Evolutionary conservation across 2,329 filamentous ascomycete species (phyloP), one percentile per base, ranked within the genome.

Genomic region (Pochonia chlamydosporia): DNA sequence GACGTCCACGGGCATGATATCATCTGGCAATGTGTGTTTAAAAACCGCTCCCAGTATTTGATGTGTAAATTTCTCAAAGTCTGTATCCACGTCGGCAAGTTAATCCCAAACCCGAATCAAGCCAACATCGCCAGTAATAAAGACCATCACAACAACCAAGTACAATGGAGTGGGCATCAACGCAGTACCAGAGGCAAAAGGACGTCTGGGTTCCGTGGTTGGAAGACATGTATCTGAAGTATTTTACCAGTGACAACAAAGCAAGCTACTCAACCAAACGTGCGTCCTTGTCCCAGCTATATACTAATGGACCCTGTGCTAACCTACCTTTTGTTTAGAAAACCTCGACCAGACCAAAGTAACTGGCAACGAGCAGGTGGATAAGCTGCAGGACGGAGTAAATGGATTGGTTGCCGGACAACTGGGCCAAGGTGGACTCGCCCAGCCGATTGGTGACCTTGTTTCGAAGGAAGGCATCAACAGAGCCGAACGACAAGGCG

Each of bases 211-310:
- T 87, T 62, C 85, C 85, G 1, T 89, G 85, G 85, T 70, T 88
- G 48, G 85, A 89, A 64, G 85, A 89, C 63, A 65, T 81, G 49
- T 87, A 87, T 62, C 74, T 89, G 24, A 73, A 75, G 44, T 88
- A 79, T 73, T 88, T 88, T 65, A 86, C 83, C 57, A 84, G 83
- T 52, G 84, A 88, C 60, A 89, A 89, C 74, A 88, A 89, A 67
- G 78, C 83, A 5, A 84, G 78, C 61, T 89, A 89, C 58, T 72
- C 79, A 5, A 75, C 84, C 2, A 87, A 84, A 65, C 76, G 85
- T 87, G 63, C 28, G 69, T 63, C 20, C 8, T 3, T 21, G 26
- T 31, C 26, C 9, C n/a, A 11, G n/a, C n/a, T n/a, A n/a, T n/a
- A n/a, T n/a, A n/a, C n/a, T n/a, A n/a, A n/a, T n/a, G n/a, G n/a